These are phyloP conservation scores for Miscanthus lutarioriparius DNA, from an alignment of 176 grass and related monocot species.

Conservation along the genomic window DNA sequence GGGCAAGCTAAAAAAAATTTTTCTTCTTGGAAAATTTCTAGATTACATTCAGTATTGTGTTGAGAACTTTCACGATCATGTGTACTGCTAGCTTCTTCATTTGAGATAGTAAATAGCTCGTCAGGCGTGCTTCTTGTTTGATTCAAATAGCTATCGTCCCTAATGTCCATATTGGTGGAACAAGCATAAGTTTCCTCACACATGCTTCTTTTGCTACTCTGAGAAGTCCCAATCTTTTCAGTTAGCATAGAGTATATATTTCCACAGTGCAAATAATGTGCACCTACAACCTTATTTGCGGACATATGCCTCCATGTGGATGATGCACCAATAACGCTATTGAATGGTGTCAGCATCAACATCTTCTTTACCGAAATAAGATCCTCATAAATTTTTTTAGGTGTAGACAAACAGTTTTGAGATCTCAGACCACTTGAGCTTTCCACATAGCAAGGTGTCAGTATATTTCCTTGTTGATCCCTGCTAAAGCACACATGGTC, in stretches of 20 bases:
- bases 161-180: constrained; percentile 6
- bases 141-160: constrained; percentile 14
- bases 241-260: constrained; percentile 30
- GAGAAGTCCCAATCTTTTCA: constrained; percentile 23
- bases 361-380: constrained; percentile 60
- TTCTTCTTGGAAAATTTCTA: constrained; percentile 28
- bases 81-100: constrained; percentile 11
- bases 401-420: constrained; percentile 27
- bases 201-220: constrained; percentile 10
- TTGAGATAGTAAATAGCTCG: constrained; percentile 26
- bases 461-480: constrained; percentile 34
- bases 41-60: constrained; percentile 20
- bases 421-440: constrained; percentile 26
- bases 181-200: constrained; percentile 14
- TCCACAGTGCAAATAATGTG: constrained; percentile 24
- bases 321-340: constrained; percentile 32
- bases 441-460: constrained; percentile 15
- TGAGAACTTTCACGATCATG: constrained; percentile 34
- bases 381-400: constrained; percentile 54
- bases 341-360: constrained; percentile 46
- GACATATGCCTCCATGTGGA: constrained; percentile 38
- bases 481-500: constrained; percentile 40
- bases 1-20: constrained; percentile 23
- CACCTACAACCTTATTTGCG: constrained; percentile 35
- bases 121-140: constrained; percentile 36